phyloP scores from a whole-genome alignment of 1,284 basidiomycete species.

The Fereydounia khargensis region DNA sequence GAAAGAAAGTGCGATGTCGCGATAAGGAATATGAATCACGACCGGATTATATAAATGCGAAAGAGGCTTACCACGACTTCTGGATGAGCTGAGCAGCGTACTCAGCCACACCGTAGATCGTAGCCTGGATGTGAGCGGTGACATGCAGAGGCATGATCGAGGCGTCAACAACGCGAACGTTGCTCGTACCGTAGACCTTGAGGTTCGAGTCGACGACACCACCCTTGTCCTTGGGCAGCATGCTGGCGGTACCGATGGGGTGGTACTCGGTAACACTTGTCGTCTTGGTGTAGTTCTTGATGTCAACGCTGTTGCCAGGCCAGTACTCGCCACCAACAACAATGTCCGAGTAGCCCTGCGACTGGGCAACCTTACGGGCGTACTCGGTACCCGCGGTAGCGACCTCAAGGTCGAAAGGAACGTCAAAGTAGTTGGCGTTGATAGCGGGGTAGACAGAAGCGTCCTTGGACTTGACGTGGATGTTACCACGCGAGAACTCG shows the following conservation, averaged over 20 bases:
- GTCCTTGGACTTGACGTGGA: slow-evolving; percentile 64
- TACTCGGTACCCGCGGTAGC: slow-evolving; percentile 42
- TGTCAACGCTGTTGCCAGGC: slow-evolving; percentile 34
- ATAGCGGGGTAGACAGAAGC: slow-evolving; percentile 65
- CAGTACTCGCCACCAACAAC: slow-evolving; percentile 33
- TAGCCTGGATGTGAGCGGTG: slow-evolving; percentile 64
- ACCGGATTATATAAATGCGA: too few relatives aligned
- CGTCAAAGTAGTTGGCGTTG: slow-evolving; percentile 64
- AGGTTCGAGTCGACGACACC: slow-evolving; percentile 69
- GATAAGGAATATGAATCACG: too few relatives aligned
- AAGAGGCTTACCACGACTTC: too few relatives aligned
- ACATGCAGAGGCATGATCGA: slow-evolving; percentile 51
- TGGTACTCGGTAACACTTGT: slow-evolving; percentile 55
- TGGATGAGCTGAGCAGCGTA: slow-evolving; percentile 47
- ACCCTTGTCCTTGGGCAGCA: slow-evolving; percentile 66
- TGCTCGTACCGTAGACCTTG: slow-evolving; percentile 67
- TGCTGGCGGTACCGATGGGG: slow-evolving; percentile 66
- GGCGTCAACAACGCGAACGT: slow-evolving; percentile 63
- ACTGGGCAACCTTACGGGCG: slow-evolving; percentile 37
- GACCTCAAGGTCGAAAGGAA: slow-evolving; percentile 39
- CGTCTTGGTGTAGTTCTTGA: slow-evolving; percentile 53
- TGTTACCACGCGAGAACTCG: slow-evolving; percentile 62
- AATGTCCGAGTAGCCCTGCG: slow-evolving; percentile 29
- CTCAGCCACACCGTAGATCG: slow-evolving; percentile 58
- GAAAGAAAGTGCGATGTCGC: too few relatives aligned